These are phyloP conservation scores for Fusarium ramigenum DNA, from an alignment of 2,329 filamentous ascomycete genomes.

Conservation along the genomic window DNA sequence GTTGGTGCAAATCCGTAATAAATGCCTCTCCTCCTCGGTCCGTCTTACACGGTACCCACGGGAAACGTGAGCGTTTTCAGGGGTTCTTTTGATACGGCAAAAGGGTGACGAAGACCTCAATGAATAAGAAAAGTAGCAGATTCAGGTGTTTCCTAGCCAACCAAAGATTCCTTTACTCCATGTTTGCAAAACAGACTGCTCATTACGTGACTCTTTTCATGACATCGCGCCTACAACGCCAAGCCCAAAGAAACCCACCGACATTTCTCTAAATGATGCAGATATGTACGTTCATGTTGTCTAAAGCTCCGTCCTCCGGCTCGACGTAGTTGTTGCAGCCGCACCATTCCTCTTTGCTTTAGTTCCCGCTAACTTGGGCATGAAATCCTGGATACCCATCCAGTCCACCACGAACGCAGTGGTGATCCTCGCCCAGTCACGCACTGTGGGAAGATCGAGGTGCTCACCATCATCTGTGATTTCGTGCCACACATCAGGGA, in stretches of 20 bases:
- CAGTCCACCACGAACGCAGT: slow-evolving; percentile 90
- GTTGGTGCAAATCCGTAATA: slow-evolving; percentile 21
- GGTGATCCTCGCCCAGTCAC: slow-evolving; percentile 88
- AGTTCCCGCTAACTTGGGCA: slow-evolving; percentile 43
- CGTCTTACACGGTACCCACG: slow-evolving; percentile 26
- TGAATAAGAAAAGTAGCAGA: neutral
- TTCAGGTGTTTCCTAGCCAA: neutral
- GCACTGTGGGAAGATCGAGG: slow-evolving; percentile 79
- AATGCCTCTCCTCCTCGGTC: slow-evolving; percentile 35
- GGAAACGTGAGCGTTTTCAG: slow-evolving; percentile 7
- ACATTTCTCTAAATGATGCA: slow-evolving; percentile 19
- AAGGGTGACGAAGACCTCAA: neutral
- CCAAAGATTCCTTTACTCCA: slow-evolving; percentile 8
- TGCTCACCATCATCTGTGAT: slow-evolving; percentile 85
- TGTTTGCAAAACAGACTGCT: neutral
- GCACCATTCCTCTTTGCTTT: slow-evolving; percentile 42
- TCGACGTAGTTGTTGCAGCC: slow-evolving; percentile 37
- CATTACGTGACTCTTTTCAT: slow-evolving; percentile 28
- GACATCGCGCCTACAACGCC: slow-evolving; percentile 34
- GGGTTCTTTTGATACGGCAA: neutral
- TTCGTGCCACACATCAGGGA: slow-evolving; percentile 87
- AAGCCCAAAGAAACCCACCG: slow-evolving; percentile 31
- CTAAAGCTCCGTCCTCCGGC: slow-evolving; percentile 49
- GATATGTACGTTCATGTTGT: slow-evolving; percentile 8
- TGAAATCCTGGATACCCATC: slow-evolving; percentile 74